These are phyloP conservation scores for Chlorociboria aeruginascens DNA, from an alignment of 495 filamentous ascomycete species.

Conservation along the genomic window DNA sequence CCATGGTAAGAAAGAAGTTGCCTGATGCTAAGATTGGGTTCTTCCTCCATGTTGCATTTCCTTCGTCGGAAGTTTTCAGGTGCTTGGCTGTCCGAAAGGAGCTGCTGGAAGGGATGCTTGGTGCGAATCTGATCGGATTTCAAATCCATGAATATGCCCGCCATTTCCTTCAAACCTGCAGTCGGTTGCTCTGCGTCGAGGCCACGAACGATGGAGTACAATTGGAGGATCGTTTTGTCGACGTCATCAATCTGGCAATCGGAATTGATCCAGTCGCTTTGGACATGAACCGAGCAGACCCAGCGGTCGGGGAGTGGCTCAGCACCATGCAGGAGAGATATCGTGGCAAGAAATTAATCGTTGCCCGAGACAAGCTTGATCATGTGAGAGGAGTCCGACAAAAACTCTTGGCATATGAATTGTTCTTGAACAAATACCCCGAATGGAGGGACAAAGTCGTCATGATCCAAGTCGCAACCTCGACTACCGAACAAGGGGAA, in stretches of 20 bases:
- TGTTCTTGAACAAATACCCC: conserved; percentile 87
- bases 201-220: conserved; percentile 79
- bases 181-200: conserved; percentile 72
- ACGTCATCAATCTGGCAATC: conserved; percentile 63
- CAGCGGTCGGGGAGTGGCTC: conserved; percentile 66
- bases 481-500: conserved; percentile 74
- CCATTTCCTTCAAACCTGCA: conserved; percentile 91
- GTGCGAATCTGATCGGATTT: conserved; percentile 82
- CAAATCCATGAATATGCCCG: conserved; percentile 86
- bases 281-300: conserved; percentile 55
- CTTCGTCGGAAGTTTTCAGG: conserved; percentile 88
- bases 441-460: conserved; percentile 80
- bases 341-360: conserved; percentile 74
- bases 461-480: conserved; percentile 85
- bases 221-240: conserved; percentile 85
- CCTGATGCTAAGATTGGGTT: conserved; percentile 90
- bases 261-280: conserved; percentile 77
- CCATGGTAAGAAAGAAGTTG: conserved; percentile 74
- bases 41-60: conserved; percentile 89
- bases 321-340: conserved; percentile 68
- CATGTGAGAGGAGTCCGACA: conserved; percentile 80
- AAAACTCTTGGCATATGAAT: conserved; percentile 83
- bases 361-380: conserved; percentile 87
- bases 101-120: conserved; percentile 80
- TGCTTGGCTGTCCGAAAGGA: conserved; percentile 76